Evolutionary conservation across 306 rosid species (phyloP).

Genomic region (Lablab purpureus): DNA sequence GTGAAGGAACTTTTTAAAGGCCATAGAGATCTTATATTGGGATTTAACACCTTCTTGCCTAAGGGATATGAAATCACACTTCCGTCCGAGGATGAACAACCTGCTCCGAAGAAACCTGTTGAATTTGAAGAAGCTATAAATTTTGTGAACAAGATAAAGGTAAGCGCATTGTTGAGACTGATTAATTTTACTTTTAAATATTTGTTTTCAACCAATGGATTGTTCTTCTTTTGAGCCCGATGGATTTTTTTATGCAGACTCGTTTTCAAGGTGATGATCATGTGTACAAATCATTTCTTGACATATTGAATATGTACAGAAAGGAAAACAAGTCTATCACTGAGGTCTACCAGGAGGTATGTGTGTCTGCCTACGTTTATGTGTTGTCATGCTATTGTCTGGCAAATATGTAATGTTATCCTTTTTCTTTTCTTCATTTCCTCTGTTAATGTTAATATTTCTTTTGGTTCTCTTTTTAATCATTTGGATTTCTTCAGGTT

Average conservation of each 20-base stretch:
- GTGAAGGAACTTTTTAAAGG: constrained; percentile 97
- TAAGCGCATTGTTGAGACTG: constrained; percentile 40
- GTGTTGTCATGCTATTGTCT: constrained; percentile 31
- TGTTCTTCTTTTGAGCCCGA: constrained; percentile 49
- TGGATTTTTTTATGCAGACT: constrained; percentile 66
- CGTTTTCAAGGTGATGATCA: constrained; percentile 93
- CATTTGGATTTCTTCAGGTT: constrained; percentile 68
- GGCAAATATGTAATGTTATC: constrained; percentile 17
- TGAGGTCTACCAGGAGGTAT: constrained; percentile 90
- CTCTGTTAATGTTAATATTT: constrained; percentile 19
- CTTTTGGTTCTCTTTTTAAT: constrained; percentile 35
- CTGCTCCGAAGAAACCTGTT: constrained; percentile 84
- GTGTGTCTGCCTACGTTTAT: constrained; percentile 36
- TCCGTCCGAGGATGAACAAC: constrained; percentile 83
- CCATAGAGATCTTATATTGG: constrained; percentile 88
- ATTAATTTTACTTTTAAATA: constrained; percentile 12
- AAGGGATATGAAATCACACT: constrained; percentile 97
- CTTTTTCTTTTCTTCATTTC: constrained; percentile 13
- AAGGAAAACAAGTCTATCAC: constrained; percentile 85
- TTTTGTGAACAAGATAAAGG: constrained; percentile 98
- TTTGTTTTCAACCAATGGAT: constrained; percentile 14
- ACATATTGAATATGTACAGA: constrained; percentile 96
- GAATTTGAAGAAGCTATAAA: constrained; percentile 96
- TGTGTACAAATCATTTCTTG: constrained; percentile 93
- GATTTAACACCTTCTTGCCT: constrained; percentile 98